Evolutionary conservation across 2,329 filamentous ascomycete genomes (phyloP), one percentile per base, ranked within the genome.

Genomic region (Xylaria sp.): DNA sequence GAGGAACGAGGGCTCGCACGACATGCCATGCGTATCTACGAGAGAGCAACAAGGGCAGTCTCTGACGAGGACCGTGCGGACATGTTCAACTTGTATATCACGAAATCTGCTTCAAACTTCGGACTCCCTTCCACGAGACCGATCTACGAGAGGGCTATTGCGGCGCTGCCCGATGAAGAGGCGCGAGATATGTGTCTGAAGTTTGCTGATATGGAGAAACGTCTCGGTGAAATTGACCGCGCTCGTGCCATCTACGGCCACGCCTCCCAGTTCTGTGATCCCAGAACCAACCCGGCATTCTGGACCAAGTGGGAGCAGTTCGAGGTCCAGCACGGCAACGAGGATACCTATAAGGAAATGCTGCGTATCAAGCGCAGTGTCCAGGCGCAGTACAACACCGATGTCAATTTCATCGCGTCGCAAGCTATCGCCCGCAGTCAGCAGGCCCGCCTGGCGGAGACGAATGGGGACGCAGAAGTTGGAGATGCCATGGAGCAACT

Each of bases 11-110:
- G 96, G 1, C 89, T 99, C 18, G 95, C 96, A 12, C 89, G 97
- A 59, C 95, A 98, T 79, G 97, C 97, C 1, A 99, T 99, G 96
- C 92, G 96, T 69, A 99, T 99, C 74, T 99, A 99, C 81, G 97
- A 99, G 83, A 92, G 96, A 67, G 96, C 96, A 8, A 99, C 96
- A 5, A 90, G 96, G 39, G 94, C 95, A 13, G 97, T 99, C 3
- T 91, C 93, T 15, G 96, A 99, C 77, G 95, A 98, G 77, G 95
- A 99, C 80, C 88, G 94, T 62, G 91, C 94, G 69, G 94, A 97
- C 76, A 98, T 99, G 94, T 99, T 98, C 84, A 96, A 97, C 81
- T 97, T 98, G 79, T 99, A 99, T 84, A 98, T 99, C 78, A 98
- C 95, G 67, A 98, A 99, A 80, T 98, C 94, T 0, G 96, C 96